These are phyloP conservation scores for Mariannaea sp. DNA, from an alignment of 2,329 filamentous ascomycete genomes.

Conservation along the genomic window DNA sequence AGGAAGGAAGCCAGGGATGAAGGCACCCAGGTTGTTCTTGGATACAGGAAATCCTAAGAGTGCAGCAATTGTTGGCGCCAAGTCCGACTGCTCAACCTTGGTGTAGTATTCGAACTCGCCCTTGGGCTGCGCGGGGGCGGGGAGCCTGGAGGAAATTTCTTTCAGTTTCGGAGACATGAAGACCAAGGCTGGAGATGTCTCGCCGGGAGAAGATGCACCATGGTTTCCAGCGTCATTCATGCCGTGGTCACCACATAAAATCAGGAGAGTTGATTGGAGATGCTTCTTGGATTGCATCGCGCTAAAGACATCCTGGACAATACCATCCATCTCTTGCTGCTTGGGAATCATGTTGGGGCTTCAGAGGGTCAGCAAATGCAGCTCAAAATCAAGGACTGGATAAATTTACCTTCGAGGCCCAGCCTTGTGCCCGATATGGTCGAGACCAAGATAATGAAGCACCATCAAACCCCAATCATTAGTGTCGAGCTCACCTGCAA, in stretches of 20 bases:
- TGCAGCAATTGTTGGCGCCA: slow-evolving; percentile 86
- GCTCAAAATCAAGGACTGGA: not conserved
- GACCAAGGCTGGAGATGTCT: slow-evolving; percentile 90
- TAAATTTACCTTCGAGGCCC: slow-evolving; percentile 74
- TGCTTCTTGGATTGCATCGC: slow-evolving; percentile 74
- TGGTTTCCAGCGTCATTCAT: slow-evolving; percentile 99
- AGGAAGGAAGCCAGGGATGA: slow-evolving; percentile 77
- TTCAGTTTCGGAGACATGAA: slow-evolving; percentile 87
- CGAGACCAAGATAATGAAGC: slow-evolving; percentile 91
- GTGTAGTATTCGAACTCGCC: slow-evolving; percentile 84
- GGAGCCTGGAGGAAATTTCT: slow-evolving; percentile 50
- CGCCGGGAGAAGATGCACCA: slow-evolving; percentile 88
- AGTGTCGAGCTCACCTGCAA: slow-evolving; percentile 73
- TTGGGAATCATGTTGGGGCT: slow-evolving; percentile 92
- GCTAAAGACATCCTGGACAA: slow-evolving; percentile 76
- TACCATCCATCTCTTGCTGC: slow-evolving; percentile 88
- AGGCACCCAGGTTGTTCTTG: slow-evolving; percentile 85
- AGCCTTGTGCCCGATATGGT: slow-evolving; percentile 97
- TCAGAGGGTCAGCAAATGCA: slow-evolving; percentile 11
- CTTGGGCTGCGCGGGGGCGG: slow-evolving; percentile 61
- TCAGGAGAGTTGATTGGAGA: slow-evolving; percentile 77
- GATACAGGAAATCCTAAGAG: slow-evolving; percentile 87
- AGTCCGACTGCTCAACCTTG: slow-evolving; percentile 89
- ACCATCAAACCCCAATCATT: slow-evolving; percentile 93
- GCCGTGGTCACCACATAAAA: slow-evolving; percentile 93